phyloP scores from a whole-genome alignment of 2,329 filamentous ascomycete species.

The Chaetomium strumarium region DNA sequence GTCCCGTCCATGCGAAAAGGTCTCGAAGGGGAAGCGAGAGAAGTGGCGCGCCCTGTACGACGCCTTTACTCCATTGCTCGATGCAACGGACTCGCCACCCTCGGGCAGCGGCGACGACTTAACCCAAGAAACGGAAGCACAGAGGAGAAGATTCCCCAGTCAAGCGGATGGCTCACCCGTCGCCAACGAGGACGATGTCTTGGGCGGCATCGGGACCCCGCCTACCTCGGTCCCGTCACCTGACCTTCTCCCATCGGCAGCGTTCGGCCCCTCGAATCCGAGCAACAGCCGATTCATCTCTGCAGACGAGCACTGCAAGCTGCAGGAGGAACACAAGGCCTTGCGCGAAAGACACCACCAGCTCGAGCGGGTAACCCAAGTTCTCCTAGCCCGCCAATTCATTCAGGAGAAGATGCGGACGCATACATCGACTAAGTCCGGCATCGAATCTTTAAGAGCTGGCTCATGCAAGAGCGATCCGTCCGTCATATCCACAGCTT shows the following conservation, averaged over 20 bases:
- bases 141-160: neutral
- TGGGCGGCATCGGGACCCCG: constrained; percentile 9
- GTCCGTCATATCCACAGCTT: neutral
- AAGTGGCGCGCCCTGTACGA: constrained; percentile 27
- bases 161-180: neutral
- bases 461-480: neutral
- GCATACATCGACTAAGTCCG: neutral
- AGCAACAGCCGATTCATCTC: constrained; percentile 12
- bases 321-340: constrained; percentile 17
- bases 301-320: constrained; percentile 15
- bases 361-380: constrained; percentile 15
- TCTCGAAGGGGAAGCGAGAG: constrained; percentile 28
- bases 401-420: constrained; percentile 4
- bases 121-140: neutral
- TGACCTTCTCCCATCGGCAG: neutral
- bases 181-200: neutral
- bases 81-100: neutral
- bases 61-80: constrained; percentile 25
- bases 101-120: neutral
- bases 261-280: neutral
- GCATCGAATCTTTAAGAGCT: neutral
- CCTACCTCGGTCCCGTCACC: constrained; percentile 17
- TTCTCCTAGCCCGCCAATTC: constrained; percentile 9
- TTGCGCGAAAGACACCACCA: constrained; percentile 18
- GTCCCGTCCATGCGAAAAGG: constrained; percentile 21